Conservation (phyloP, 176 grass and related monocot genomes). For the Triticum urartu region DNA sequence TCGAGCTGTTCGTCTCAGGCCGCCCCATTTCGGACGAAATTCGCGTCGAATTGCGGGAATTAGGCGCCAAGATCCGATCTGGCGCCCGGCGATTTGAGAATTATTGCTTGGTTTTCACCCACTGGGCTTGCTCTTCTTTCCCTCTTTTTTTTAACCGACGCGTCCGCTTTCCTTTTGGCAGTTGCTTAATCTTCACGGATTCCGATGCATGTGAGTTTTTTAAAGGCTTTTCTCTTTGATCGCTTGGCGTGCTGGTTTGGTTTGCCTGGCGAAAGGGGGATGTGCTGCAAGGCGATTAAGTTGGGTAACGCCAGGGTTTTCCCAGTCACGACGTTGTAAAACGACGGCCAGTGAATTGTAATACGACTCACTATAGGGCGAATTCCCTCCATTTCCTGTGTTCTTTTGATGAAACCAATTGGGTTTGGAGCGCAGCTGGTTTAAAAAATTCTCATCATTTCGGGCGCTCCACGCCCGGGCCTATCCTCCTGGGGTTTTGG, state of each 20-base stretch:
- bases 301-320: too few species aligned
- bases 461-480: background rate
- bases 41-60: conserved; percentile 17
- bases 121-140: conserved; percentile 4
- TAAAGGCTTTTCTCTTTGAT: conserved; percentile 53
- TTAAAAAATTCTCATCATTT: conserved; percentile 37
- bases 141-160: conserved; percentile 46
- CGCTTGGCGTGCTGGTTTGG: conserved; percentile 59
- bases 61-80: conserved; percentile 44
- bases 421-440: conserved; percentile 21
- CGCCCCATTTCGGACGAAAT: background rate
- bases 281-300: too few species aligned
- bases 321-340: too few species aligned
- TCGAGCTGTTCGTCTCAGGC: background rate
- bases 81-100: conserved; percentile 8
- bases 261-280: conserved; percentile 45
- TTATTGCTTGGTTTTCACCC: conserved; percentile 24
- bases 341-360: too few species aligned
- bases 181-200: conserved; percentile 90
- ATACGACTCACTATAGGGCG: too few species aligned
- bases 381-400: conserved; percentile 19
- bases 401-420: conserved; percentile 16
- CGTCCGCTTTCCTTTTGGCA: conserved; percentile 45
- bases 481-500: conserved; percentile 29
- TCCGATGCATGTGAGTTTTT: conserved; percentile 76